phyloP scores from a whole-genome alignment of 2,329 filamentous ascomycete genomes.

The Pestalotiopsis fici region DNA sequence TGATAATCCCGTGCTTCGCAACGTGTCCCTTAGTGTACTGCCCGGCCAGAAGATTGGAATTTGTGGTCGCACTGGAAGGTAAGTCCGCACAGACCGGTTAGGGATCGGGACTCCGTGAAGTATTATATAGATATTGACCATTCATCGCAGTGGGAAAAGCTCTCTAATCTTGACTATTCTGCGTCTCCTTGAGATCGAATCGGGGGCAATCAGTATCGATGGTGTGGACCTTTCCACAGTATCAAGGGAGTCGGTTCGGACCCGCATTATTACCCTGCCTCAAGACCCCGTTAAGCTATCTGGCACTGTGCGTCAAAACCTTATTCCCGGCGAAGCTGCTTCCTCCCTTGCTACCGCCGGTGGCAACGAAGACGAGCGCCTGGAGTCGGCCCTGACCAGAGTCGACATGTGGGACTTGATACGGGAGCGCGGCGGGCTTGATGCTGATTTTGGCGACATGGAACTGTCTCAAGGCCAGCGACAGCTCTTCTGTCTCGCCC shows the following conservation, averaged over 20 bases:
- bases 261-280: slow-evolving; percentile 50
- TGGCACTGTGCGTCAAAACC: slow-evolving; percentile 13
- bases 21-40: slow-evolving; percentile 23
- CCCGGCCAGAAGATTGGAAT: slow-evolving; percentile 35
- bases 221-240: neutral
- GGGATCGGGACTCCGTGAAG: too few species aligned
- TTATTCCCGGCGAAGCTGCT: neutral
- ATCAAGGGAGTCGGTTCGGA: slow-evolving; percentile 33
- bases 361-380: neutral
- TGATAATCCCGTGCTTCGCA: neutral
- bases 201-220: neutral
- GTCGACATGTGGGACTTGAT: neutral
- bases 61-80: slow-evolving; percentile 35
- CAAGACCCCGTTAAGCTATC: slow-evolving; percentile 56
- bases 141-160: neutral
- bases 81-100: neutral
- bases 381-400: neutral
- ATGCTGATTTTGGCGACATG: neutral
- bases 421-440: neutral
- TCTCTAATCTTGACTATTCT: neutral
- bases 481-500: neutral
- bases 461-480: neutral
- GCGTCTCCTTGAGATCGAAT: neutral
- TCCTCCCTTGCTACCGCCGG: too few species aligned
- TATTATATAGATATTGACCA: neutral